Base-by-base conservation (phyloP, 352 stramenopile genomes). In the Globisporangium apiculatum region DNA sequence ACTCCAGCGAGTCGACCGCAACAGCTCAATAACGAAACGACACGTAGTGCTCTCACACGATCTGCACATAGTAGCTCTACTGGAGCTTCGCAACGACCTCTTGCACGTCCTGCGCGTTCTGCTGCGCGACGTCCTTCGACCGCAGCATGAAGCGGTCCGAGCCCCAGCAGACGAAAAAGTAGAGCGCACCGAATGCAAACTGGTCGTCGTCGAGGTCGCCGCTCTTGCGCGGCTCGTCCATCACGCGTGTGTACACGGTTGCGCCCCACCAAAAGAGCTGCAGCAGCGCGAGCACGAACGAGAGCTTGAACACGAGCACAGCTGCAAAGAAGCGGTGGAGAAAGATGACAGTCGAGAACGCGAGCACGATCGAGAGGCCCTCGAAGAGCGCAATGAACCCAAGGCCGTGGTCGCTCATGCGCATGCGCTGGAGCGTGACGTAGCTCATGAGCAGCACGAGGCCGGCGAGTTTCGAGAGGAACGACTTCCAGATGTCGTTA, bases 101-200 rank as follows among this genome's bases (percentile, higher is more conserved):
- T 45, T 82, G 69, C 51, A 93, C 71, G 40, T 85, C 80, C 3
- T 80, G 53, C 10, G 81, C 77, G 11, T 69, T 86, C 57, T 86
- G 68, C 70, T 89, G 79, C 38, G 83, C 83, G 12, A 74, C 58
- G 49, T 74, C 66, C 48, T 85, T 69, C 15, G 78, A 82, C 60
- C 80, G 75, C 56, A 93, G 66, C 83, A 93, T 93, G 66, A 79
- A 93, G 52, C 83, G 80, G 64, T 93, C 83, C 45, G 83, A 82
- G 48, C 67, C 64, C 83, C 83, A 93, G 62, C 75, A 89, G 38
- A 93, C 68, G 9, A 75, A 45, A 46, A 93, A 93, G 67, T 88
- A 91, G 57, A 91, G 69, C 36, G 76, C 62, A 14, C 83, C 83
- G 56, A 93, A 87, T 4, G 83, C 65, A 14, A 90, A 54, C 54